Evolutionary conservation across 768 basidiomycete species (phyloP), one percentile per base, ranked within the genome.

Genomic region (Termitomyces sp.): DNA sequence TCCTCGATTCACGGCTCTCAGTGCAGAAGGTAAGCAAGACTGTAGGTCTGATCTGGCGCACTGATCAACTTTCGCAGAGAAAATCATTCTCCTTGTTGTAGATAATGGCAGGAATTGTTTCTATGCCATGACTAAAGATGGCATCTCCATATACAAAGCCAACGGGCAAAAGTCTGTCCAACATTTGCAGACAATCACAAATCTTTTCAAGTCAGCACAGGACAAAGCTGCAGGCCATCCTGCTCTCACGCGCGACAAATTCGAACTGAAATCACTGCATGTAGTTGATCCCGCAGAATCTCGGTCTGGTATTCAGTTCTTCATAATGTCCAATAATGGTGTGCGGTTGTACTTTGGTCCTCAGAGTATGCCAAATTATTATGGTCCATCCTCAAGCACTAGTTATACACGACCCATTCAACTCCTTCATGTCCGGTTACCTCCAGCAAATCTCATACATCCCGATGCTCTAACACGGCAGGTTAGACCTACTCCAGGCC

Each of bases 271-370:
- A 32, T 75, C 80, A 24, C 69, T 96, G 46, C 89, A 94, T 67
- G 79, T 86, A 26, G 71, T 96, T 38, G 78, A 83, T 41, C 78
- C 78, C 10, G 71, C 77, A 13, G 90, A 92, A 68, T 87, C 90
- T 28, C 85, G 84, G 16, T 73, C 80, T 26, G 83, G 83, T 14
- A 73, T 90, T 13, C 90, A 92, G 57, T 79, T 98, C 10, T 76
- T 97, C 50, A 93, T 88, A 1, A 72, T 95, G 48, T 93, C 94
- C 24, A 76, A 79, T 30, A 94, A 87, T 52, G 94, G 92, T 13
- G 83, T 89, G 3, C 85, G 95, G 51, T 76, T 96, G 1, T 98
- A 92, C 75, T 93, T 97, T 67, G 81, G 81, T 1, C 80, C 87
- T 3, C 74, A 80, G 3, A 71, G 73, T 52, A 69, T 73, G 22